Conservation (phyloP, 2,329 filamentous ascomycete species). For the Aspergillus sp. region DNA sequence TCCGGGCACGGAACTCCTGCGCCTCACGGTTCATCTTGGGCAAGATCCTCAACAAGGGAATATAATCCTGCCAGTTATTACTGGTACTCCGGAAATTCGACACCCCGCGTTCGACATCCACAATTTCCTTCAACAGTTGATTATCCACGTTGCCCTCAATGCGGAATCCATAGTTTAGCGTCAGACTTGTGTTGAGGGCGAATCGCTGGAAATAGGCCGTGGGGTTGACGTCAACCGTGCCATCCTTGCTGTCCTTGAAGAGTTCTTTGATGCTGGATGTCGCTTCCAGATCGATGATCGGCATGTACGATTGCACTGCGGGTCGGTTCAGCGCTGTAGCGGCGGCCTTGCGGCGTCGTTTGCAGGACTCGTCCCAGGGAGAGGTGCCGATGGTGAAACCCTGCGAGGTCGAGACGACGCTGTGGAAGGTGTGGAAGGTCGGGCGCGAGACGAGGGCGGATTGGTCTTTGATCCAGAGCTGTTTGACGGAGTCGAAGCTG, state of each 20-base stretch:
- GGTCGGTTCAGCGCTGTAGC: constrained; percentile 76
- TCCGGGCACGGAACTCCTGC: constrained; percentile 63
- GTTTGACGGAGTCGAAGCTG: constrained; percentile 69
- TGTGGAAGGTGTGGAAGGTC: constrained; percentile 78
- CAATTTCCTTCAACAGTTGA: constrained; percentile 69
- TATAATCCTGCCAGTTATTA: constrained; percentile 83
- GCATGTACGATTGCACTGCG: constrained; percentile 75
- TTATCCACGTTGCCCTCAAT: constrained; percentile 70
- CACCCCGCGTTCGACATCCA: constrained; percentile 71
- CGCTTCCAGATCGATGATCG: constrained; percentile 76
- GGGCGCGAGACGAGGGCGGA: constrained; percentile 75
- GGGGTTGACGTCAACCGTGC: constrained; percentile 66
- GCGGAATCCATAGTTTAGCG: constrained; percentile 75
- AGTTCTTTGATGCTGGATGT: constrained; percentile 71
- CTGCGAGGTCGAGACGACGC: constrained; percentile 71
- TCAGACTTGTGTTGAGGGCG: constrained; percentile 74
- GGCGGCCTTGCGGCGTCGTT: constrained; percentile 72
- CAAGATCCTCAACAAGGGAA: constrained; percentile 69
- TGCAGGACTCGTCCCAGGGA: constrained; percentile 80
- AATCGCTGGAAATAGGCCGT: constrained; percentile 72
- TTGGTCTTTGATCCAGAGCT: constrained; percentile 75
- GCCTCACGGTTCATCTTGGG: constrained; percentile 63
- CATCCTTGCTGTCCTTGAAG: constrained; percentile 62
- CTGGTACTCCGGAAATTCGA: constrained; percentile 75
- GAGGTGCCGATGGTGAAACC: constrained; percentile 82